Evolutionary conservation across 306 rosid species (phyloP), one percentile per base, ranked within the genome.

Genomic region (Vigna radiata): DNA sequence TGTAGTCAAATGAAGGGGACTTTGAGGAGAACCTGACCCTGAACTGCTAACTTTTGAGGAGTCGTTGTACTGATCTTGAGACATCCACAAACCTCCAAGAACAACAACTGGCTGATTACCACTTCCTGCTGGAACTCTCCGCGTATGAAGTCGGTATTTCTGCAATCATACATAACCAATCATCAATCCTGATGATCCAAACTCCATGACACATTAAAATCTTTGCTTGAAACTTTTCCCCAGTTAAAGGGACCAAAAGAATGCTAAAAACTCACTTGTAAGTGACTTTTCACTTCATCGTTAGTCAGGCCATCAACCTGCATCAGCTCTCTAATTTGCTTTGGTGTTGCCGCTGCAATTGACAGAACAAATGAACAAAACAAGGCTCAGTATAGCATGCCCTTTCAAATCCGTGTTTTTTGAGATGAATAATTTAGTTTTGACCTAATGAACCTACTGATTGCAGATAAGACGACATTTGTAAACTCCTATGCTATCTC

Each of bases 251-350:
- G 25, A 19, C 19, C 43, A 7, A 27, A 49, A 25, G 5, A 27
- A 67, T 59, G 73, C 47, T 55, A 61, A 78, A 18, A 74, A 79
- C 91, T 43, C 82, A 96, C 99, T 87, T 96, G 99, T 86, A 96
- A 87, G 84, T 96, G 99, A 76, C 97, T 92, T 83, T 92, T 96
- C 82, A 96, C 99, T 91, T 96, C 99, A 75, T 96, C 99, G 29
- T 96, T 96, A 10, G 99, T 96, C 56, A 96, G 86, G 83, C 97
- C 99, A 81, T 96, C 98, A 36, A 96, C 99, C 78, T 96, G 98
- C 99, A 96, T 96, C 56, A 96, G 87, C 54, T 96, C 98, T 86
- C 99, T 87, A 50, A 96, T 96, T 83, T 96, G 99, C 88, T 96
- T 96, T 55, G 99, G 99, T 4, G 99, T 96, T 50, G 99, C 99